Conservation (phyloP, 495 filamentous ascomycete genomes). For the Ascodesmis nigricans region DNA sequence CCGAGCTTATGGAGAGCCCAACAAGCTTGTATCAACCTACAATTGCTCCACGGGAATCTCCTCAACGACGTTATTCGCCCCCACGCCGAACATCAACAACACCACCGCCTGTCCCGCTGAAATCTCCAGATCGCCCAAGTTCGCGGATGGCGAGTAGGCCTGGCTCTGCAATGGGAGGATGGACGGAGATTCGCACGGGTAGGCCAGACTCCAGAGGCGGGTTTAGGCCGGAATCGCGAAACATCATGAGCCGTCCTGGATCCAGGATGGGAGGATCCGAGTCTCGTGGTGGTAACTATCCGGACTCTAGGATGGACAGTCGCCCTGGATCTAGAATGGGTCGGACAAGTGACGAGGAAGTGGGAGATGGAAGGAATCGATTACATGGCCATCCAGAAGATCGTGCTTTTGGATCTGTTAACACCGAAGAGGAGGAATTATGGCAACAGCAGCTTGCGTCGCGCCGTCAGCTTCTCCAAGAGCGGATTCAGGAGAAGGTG, state of each 20-base stretch:
- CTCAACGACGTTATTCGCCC: background rate
- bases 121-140: constrained; percentile 5
- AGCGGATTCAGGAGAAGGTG: constrained; percentile 21
- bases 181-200: too few species aligned
- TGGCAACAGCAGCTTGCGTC: constrained; percentile 22
- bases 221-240: too few species aligned
- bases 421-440: constrained; percentile 15
- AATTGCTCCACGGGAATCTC: background rate
- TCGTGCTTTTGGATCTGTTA: constrained; percentile 12
- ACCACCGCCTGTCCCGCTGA: constrained; percentile 9
- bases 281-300: too few species aligned
- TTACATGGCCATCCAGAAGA: background rate
- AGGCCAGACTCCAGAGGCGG: too few species aligned
- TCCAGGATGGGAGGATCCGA: too few species aligned
- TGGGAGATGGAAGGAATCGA: constrained; percentile 6
- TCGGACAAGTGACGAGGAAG: constrained; percentile 3
- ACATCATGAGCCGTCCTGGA: background rate
- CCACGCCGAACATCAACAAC: background rate
- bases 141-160: constrained; percentile 5
- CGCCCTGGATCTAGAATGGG: background rate
- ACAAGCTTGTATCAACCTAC: constrained; percentile 5
- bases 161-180: too few species aligned
- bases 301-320: background rate
- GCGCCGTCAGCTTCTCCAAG: constrained; percentile 19
- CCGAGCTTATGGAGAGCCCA: constrained; percentile 8